Conservation (phyloP, 306 rosid genomes). For the Inga leiocalycina region DNA sequence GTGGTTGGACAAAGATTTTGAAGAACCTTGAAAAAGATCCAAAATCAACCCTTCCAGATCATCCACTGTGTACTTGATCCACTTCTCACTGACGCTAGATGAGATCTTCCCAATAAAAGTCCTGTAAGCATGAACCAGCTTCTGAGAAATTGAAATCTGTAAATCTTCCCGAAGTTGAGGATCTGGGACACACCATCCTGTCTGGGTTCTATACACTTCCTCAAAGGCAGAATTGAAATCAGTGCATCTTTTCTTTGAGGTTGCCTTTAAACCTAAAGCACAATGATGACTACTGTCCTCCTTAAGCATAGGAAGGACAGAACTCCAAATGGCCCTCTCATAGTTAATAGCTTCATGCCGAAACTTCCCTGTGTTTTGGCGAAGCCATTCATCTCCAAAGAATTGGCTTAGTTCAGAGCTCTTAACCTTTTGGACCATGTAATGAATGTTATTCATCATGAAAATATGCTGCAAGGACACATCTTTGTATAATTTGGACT, state of each 20-base stretch:
- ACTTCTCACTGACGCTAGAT: constrained; percentile 44
- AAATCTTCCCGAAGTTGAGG: constrained; percentile 57
- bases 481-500: constrained; percentile 57
- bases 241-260: constrained; percentile 42
- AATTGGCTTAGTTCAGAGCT: constrained; percentile 39
- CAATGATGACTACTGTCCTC: constrained; percentile 14
- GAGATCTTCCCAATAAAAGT: constrained; percentile 42
- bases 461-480: constrained; percentile 57
- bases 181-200: constrained; percentile 63
- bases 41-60: constrained; percentile 52
- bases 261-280: constrained; percentile 24
- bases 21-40: constrained; percentile 63
- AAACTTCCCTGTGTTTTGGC: constrained; percentile 41
- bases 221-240: constrained; percentile 52
- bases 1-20: constrained; percentile 39
- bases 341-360: constrained; percentile 45
- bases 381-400: constrained; percentile 63
- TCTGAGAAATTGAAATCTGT: constrained; percentile 59
- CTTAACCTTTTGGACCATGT: constrained; percentile 65
- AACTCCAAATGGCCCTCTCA: constrained; percentile 54
- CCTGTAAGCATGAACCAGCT: constrained; percentile 60
- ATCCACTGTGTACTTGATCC: constrained; percentile 53
- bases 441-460: constrained; percentile 69
- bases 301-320: constrained; percentile 41
- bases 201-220: constrained; percentile 66